Base-by-base conservation (phyloP, 164 flowering plant genomes). In the Sedum album region DNA sequence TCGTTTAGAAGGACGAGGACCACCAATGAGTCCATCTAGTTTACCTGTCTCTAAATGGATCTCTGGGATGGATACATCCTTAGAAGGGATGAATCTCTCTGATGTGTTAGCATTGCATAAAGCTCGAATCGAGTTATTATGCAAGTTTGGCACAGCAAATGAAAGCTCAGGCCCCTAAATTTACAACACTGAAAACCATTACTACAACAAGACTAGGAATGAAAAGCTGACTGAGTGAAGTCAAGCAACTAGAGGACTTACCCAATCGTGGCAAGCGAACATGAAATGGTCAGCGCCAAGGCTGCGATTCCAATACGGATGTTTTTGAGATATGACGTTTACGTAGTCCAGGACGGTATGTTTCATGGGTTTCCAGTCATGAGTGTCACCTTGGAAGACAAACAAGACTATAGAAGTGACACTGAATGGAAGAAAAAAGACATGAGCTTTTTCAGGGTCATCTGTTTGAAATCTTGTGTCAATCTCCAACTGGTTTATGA, bases 231-330 rank as follows among this genome's bases (percentile, higher is more conserved):
- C n/a, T n/a, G n/a, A n/a, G n/a, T n/a, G n/a, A n/a, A n/a, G n/a
- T n/a, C n/a, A 9, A 51, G 62, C 61, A 55, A 51, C 42, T 51
- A 18, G 41, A 66, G 61, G 63, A 72, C 80, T 66, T 26, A 91
- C 97, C 95, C 95, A 91, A 71, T 91, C 97, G 77, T 91, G 97
- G 72, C 97, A 91, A 62, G 97, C 75, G 38, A 89, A 80, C 85
- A 91, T 82, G 85, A 87, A 86, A 73, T 91, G 97, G 68, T 91
- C 91, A 67, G 89, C 90, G 4, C 95, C 93, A 20, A 65, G 75
- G 57, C 86, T 83, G 55, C 81, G 60, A 70, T 91, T 91, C 97
- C 97, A 91, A 66, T 79, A 89, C 0, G 95, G 93, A 74, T 91
- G 73, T 44, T 81, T 84, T 7, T 73, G 60, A 20, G 97, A 84